A percentile compares a stretch with the other conserved stretches of the same genome.
phyloP scores from a whole-genome alignment of 2,329 filamentous ascomycete species.

The Fusarium mundagurra region DNA sequence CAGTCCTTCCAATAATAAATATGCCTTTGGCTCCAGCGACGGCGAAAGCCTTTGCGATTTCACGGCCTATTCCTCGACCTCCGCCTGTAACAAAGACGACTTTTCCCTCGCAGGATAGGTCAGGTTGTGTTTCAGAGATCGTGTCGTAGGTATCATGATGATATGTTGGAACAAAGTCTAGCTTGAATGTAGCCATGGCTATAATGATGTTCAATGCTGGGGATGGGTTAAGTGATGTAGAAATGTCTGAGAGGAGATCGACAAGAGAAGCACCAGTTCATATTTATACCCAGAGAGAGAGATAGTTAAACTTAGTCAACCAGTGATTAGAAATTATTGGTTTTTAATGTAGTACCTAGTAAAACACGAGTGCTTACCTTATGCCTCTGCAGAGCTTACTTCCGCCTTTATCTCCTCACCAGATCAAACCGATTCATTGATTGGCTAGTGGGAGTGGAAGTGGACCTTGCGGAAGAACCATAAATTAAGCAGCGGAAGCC shows the following conservation, averaged over 20 bases:
- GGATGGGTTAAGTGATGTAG: not conserved
- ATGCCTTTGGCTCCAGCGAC: not conserved
- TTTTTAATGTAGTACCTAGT: not conserved
- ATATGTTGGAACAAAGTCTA: not conserved
- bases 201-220: too few relatives aligned
- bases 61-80: not conserved
- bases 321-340: not conserved
- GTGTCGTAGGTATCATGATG: not conserved
- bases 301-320: fast-evolving
- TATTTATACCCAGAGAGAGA: not conserved
- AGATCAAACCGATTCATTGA: fast-evolving
- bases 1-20: not conserved
- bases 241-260: not conserved
- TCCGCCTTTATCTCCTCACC: not conserved
- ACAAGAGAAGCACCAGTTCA: not conserved
- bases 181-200: not conserved
- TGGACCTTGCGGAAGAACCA: not conserved
- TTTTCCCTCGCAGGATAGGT: not conserved
- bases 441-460: not conserved
- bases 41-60: not conserved
- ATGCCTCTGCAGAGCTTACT: not conserved
- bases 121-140: not conserved
- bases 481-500: not conserved
- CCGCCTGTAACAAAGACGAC: not conserved
- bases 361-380: not conserved